Evolutionary conservation across 2,329 filamentous ascomycete species (phyloP).

Genomic region (Sporothrix inflata): DNA sequence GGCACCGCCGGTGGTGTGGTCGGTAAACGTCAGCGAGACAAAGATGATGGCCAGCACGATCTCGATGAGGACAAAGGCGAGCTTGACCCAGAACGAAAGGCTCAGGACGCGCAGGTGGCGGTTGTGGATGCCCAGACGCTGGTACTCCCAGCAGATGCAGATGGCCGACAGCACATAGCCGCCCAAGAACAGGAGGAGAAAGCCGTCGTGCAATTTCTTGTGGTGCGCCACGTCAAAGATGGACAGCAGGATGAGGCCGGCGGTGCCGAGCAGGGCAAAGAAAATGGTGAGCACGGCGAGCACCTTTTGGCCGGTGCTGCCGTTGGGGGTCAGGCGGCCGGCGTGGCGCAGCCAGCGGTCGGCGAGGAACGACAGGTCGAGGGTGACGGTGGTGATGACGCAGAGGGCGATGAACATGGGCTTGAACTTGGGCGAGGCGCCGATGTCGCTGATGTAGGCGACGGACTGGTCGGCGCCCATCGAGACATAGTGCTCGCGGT

Average conservation of each 20-base stretch:
- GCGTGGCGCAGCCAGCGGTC: constrained; percentile 86
- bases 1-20: constrained; percentile 67
- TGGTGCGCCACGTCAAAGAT: constrained; percentile 83
- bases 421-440: constrained; percentile 63
- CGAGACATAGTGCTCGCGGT: constrained; percentile 61
- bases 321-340: constrained; percentile 77
- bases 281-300: constrained; percentile 65
- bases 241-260: constrained; percentile 78
- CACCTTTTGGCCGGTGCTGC: constrained; percentile 63
- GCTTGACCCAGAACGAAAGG: constrained; percentile 84
- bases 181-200: constrained; percentile 79
- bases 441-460: constrained; percentile 72
- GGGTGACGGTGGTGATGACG: constrained; percentile 72
- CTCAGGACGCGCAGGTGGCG: constrained; percentile 74
- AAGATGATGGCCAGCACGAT: constrained; percentile 75
- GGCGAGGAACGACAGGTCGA: constrained; percentile 77
- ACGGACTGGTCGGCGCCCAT: constrained; percentile 64
- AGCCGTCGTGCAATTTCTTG: constrained; percentile 69
- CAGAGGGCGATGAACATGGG: constrained; percentile 78
- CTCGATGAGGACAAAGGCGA: constrained; percentile 81
- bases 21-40: constrained; percentile 55
- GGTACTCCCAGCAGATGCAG: constrained; percentile 89
- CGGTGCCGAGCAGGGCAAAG: constrained; percentile 73
- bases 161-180: constrained; percentile 86
- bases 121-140: constrained; percentile 75